These are phyloP conservation scores for Candida qinlingensis DNA, from an alignment of 805 yeast species.

Conservation along the genomic window DNA sequence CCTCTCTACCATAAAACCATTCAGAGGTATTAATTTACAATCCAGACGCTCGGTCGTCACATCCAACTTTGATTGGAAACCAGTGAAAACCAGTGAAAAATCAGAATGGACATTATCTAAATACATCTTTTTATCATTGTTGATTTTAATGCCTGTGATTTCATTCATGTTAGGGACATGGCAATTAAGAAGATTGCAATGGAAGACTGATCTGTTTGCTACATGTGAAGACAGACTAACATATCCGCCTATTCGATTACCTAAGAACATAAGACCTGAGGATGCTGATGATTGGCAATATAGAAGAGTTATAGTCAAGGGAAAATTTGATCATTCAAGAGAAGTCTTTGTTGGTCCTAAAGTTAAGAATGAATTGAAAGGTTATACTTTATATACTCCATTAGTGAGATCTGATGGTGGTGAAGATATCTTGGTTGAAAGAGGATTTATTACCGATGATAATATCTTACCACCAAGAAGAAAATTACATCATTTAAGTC, in stretches of 20 bases:
- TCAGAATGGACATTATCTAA: slow-evolving; percentile 24
- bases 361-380: slow-evolving; percentile 61
- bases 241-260: slow-evolving; percentile 66
- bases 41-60: slow-evolving; percentile 40
- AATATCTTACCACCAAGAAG: slow-evolving; percentile 51
- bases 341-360: slow-evolving; percentile 94
- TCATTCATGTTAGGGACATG: slow-evolving; percentile 87
- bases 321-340: slow-evolving; percentile 74
- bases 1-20: background rate
- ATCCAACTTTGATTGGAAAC: slow-evolving; percentile 80
- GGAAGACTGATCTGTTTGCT: slow-evolving; percentile 85
- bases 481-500: slow-evolving; percentile 60
- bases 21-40: background rate
- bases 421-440: slow-evolving; percentile 70
- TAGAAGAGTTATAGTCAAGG: slow-evolving; percentile 70
- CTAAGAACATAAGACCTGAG: slow-evolving; percentile 57
- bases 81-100: slow-evolving; percentile 48
- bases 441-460: slow-evolving; percentile 88
- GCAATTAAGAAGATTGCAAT: slow-evolving; percentile 80
- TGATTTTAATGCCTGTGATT: slow-evolving; percentile 75
- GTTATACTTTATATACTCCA: slow-evolving; percentile 80
- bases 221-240: slow-evolving; percentile 78
- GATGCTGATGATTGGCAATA: slow-evolving; percentile 74
- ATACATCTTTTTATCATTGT: slow-evolving; percentile 31
- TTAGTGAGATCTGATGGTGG: slow-evolving; percentile 71